phyloP scores from a whole-genome alignment of 2,329 filamentous ascomycete species.

The Aspergillus pseudotamarii region DNA sequence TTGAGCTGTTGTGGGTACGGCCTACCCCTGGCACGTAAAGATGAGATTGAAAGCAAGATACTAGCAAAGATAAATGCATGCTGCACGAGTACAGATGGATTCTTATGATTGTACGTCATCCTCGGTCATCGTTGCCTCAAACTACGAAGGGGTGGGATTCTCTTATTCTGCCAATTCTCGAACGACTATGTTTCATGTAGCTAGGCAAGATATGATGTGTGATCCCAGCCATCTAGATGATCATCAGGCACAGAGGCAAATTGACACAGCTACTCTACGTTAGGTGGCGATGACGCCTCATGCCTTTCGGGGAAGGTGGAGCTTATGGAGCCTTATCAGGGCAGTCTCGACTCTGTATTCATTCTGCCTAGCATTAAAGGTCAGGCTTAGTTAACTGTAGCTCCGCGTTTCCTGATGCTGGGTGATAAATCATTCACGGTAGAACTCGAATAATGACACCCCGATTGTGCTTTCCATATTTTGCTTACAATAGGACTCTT shows the following conservation, averaged over 20 bases:
- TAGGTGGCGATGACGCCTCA: not conserved
- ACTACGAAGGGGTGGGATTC: not conserved
- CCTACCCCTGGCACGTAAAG: not conserved
- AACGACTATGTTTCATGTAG: not conserved
- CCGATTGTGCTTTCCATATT: not conserved
- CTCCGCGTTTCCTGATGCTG: not conserved
- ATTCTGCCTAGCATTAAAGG: not conserved
- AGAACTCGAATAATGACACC: not conserved
- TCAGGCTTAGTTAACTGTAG: not conserved
- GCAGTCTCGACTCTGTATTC: not conserved
- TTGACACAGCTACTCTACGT: not conserved
- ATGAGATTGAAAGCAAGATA: not conserved
- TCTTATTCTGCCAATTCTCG: not conserved
- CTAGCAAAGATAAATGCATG: not conserved
- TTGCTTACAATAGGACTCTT: not conserved
- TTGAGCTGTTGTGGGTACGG: not conserved
- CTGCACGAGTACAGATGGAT: not conserved
- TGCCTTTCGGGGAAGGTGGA: not conserved
- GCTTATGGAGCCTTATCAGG: not conserved
- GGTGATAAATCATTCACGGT: not conserved
- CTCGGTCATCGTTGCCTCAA: not conserved
- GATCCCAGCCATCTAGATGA: not conserved
- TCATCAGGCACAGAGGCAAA: not conserved
- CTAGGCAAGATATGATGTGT: not conserved
- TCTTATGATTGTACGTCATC: not conserved